phyloP scores from a whole-genome alignment of 345 rosid genomes.

The Eucalyptus albens region DNA sequence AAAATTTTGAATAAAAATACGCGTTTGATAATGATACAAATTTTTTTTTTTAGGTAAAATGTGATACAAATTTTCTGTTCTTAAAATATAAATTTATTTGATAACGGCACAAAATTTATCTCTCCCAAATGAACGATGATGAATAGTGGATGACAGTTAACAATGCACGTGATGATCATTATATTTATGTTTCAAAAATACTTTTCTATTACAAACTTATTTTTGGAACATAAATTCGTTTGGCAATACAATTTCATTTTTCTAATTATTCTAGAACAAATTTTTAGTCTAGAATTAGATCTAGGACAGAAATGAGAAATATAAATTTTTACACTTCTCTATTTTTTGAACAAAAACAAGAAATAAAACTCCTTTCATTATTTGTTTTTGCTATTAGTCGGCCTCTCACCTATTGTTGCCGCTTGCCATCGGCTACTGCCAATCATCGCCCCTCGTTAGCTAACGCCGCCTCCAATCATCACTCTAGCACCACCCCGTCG shows the following conservation, averaged over 20 bases:
- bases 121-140: accelerated
- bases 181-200: accelerated
- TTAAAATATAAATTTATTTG: accelerated
- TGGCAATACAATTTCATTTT: accelerated
- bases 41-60: no score
- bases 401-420: accelerated
- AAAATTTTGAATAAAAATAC: no score
- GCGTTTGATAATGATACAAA: accelerated
- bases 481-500: accelerated
- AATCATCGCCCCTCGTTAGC: accelerated
- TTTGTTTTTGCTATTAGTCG: accelerated
- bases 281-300: no score
- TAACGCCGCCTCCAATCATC: accelerated
- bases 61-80: accelerated
- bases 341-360: no score
- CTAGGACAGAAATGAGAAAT: accelerated
- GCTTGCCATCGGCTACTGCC: accelerated
- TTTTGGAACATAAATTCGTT: accelerated
- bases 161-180: accelerated
- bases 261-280: accelerated
- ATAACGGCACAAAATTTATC: accelerated
- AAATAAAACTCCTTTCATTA: no score
- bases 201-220: accelerated
- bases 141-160: accelerated
- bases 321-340: accelerated